Conservation (phyloP, 164 flowering plant species). For the Echeveria elegans region DNA sequence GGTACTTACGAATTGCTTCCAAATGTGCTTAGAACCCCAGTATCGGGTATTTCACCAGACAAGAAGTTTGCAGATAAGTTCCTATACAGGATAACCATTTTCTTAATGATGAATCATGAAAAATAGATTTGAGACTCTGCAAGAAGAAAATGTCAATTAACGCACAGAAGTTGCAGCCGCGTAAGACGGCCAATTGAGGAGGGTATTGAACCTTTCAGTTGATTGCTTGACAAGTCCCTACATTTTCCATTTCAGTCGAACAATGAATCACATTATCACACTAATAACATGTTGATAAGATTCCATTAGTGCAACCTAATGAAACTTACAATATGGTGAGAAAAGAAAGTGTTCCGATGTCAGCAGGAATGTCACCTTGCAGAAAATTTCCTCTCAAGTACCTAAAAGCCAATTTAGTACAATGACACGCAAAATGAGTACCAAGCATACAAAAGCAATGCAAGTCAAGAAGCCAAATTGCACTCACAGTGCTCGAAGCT, state of each 20-base stretch:
- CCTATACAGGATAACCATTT: constrained; percentile 27
- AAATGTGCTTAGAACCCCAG: constrained; percentile 66
- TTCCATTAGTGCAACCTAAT: background rate
- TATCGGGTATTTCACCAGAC: constrained; percentile 83
- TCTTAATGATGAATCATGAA: background rate
- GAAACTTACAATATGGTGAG: constrained; percentile 65
- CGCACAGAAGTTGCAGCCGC: constrained; percentile 64
- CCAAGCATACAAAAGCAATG: too few relatives aligned
- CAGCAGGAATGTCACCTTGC: constrained; percentile 87
- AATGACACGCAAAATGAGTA: too few relatives aligned
- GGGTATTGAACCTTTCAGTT: constrained; percentile 78
- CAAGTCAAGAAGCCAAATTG: too few relatives aligned
- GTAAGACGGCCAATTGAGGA: constrained; percentile 66
- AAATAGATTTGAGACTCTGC: background rate
- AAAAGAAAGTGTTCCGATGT: constrained; percentile 66
- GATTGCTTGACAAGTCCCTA: constrained; percentile 95
- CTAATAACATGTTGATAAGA: background rate
- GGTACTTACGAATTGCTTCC: constrained; percentile 52
- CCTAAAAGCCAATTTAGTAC: constrained; percentile 23
- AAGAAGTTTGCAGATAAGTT: constrained; percentile 87
- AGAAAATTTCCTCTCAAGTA: constrained; percentile 83
- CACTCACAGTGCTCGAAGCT: constrained; percentile 88
- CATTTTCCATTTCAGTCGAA: constrained; percentile 3
- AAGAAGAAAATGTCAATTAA: constrained; percentile 1
- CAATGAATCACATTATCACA: background rate